Evolutionary conservation across 2,329 filamentous ascomycete genomes (phyloP).

Genomic region (Colletotrichum kahawae): DNA sequence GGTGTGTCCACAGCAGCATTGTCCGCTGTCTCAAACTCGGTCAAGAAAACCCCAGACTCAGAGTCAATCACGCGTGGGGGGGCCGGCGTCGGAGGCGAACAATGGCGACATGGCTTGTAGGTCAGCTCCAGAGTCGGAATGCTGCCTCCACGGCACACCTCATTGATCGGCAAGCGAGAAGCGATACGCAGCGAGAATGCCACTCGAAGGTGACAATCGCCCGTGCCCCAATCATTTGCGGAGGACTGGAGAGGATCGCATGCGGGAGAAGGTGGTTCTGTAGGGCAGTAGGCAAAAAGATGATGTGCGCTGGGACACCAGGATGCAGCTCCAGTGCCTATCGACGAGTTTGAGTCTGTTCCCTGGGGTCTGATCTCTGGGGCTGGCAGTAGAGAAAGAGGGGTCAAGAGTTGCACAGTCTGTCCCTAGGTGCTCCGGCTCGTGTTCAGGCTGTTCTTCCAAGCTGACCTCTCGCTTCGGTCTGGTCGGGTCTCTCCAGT

Average conservation of each 20-base stretch:
- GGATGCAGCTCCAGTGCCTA: constrained; percentile 1
- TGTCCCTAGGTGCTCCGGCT: not conserved
- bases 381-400: not conserved
- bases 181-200: not conserved
- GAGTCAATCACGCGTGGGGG: constrained; percentile 6
- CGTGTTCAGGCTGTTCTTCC: not conserved
- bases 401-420: not conserved
- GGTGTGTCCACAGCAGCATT: not conserved
- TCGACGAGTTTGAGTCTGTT: not conserved
- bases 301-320: constrained; percentile 14
- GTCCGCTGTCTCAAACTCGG: constrained; percentile 4
- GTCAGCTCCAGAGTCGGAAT: not conserved
- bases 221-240: not conserved
- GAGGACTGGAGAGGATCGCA: not conserved
- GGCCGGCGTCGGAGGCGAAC: not conserved
- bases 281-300: constrained; percentile 9
- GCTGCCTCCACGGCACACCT: constrained; percentile 2
- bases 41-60: not conserved
- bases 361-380: not conserved
- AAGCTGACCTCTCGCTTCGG: not conserved
- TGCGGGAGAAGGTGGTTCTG: not conserved
- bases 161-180: constrained; percentile 10
- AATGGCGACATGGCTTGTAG: not conserved
- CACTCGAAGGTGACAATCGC: not conserved
- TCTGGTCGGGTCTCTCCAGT: not conserved